A percentile compares a stretch with the other conserved stretches of the same genome.
Conservation (phyloP, 2,329 filamentous ascomycete genomes). For the Huntiella decipiens region DNA sequence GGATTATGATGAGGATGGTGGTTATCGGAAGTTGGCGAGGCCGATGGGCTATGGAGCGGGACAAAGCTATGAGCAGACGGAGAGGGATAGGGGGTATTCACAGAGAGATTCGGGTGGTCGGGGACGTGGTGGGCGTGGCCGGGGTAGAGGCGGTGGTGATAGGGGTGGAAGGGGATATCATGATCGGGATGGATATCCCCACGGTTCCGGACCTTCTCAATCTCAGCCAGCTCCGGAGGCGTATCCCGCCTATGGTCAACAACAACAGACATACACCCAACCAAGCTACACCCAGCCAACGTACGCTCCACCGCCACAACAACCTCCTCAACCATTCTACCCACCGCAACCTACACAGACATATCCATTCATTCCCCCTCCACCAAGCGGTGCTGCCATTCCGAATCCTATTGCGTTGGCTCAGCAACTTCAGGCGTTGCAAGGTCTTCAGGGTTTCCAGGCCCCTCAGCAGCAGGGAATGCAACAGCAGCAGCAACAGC, state of each 20-base stretch:
- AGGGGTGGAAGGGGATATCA: slow-evolving; percentile 10
- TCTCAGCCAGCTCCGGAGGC: background rate
- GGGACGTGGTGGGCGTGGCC: slow-evolving; percentile 20
- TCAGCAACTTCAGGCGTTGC: slow-evolving; percentile 2
- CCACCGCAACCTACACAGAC: background rate
- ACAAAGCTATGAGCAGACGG: slow-evolving; percentile 14
- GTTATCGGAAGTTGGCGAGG: slow-evolving; percentile 52
- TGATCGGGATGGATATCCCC: slow-evolving; percentile 16
- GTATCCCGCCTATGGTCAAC: background rate
- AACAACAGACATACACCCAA: background rate
- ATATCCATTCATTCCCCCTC: background rate
- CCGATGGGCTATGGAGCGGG: slow-evolving; percentile 42
- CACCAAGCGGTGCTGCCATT: slow-evolving; percentile 4
- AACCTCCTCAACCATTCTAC: background rate
- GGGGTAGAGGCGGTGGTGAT: slow-evolving; percentile 20
- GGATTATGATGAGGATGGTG: slow-evolving; percentile 52
- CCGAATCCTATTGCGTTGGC: background rate
- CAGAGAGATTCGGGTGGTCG: slow-evolving; percentile 21
- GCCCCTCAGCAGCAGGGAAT: slow-evolving; percentile 17
- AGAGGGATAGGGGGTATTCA: background rate
- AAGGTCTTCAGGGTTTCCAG: slow-evolving; percentile 11
- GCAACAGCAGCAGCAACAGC: slow-evolving; percentile 14
- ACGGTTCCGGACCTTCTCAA: no score
- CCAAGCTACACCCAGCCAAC: background rate
- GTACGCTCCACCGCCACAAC: background rate